Evolutionary conservation across 192 early-diverging fungal genomes (phyloP).

Genomic region (Linnemannia hyalina): DNA sequence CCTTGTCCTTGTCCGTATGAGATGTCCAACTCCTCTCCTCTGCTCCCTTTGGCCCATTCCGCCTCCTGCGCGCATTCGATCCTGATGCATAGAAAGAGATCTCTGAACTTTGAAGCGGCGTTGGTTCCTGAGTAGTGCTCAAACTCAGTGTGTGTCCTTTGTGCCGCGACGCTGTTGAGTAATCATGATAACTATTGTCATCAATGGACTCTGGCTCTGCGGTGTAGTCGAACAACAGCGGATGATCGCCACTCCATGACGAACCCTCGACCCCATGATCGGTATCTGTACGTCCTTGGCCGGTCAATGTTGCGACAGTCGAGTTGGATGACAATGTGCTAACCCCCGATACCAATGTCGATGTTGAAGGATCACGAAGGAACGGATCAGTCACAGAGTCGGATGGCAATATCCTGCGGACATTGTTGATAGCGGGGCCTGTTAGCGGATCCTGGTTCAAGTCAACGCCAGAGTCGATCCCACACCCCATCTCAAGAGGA

Average conservation of each 20-base stretch:
- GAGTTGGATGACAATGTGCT: slow-evolving; percentile 20
- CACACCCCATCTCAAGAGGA: slow-evolving; percentile 28
- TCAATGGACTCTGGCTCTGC: slow-evolving; percentile 22
- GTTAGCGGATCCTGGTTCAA: slow-evolving; percentile 7
- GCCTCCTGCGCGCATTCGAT: slow-evolving; percentile 9
- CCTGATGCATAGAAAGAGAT: neutral
- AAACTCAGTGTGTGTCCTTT: slow-evolving; percentile 45
- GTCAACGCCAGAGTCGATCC: slow-evolving; percentile 20
- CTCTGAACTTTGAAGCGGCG: neutral
- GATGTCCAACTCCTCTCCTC: slow-evolving; percentile 9
- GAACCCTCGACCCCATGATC: slow-evolving; percentile 15
- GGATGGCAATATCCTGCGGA: neutral
- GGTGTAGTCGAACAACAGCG: slow-evolving; percentile 34
- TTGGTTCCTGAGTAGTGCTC: slow-evolving; percentile 5
- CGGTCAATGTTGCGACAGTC: neutral
- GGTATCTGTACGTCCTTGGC: neutral
- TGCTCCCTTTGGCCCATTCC: slow-evolving; percentile 16
- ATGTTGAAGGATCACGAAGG: slow-evolving; percentile 15
- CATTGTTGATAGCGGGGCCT: neutral
- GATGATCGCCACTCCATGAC: slow-evolving; percentile 40
- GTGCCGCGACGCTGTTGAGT: neutral
- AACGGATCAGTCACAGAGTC: neutral
- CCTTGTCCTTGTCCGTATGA: neutral
- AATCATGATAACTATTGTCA: neutral
- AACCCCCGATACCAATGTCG: slow-evolving; percentile 17